Evolutionary conservation across 805 yeast species (phyloP).

Genomic region (Vanderwaltozyma yarrowii): DNA sequence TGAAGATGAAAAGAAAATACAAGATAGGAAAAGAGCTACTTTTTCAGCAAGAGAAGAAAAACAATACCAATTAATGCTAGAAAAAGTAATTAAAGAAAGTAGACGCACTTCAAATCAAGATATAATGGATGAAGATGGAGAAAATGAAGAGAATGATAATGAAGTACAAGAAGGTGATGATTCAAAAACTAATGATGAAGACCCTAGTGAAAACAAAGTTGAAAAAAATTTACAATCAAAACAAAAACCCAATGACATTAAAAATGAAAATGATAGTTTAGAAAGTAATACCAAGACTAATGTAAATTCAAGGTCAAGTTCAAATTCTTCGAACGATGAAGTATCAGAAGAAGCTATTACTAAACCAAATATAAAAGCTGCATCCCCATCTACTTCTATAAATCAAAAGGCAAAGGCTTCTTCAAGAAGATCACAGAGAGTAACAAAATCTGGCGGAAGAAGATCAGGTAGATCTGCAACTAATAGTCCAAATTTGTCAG

Average conservation of each 20-base stretch:
- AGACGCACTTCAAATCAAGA: constrained; percentile 28
- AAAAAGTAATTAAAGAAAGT: constrained; percentile 34
- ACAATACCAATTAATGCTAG: constrained; percentile 34
- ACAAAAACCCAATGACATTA: too few relatives aligned
- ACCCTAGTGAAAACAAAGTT: background rate
- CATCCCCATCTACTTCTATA: background rate
- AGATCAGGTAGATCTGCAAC: constrained; percentile 9
- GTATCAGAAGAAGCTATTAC: constrained; percentile 1
- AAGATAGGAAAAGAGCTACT: constrained; percentile 31
- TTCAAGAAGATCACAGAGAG: constrained; percentile 7
- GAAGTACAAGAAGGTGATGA: background rate
- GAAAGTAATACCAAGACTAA: background rate
- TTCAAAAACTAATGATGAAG: background rate
- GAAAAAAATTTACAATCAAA: background rate
- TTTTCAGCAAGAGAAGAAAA: constrained; percentile 34
- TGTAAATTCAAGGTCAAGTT: background rate
- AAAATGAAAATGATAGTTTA: too few relatives aligned
- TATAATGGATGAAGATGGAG: constrained; percentile 2
- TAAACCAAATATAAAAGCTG: background rate
- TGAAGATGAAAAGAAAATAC: constrained; percentile 14
- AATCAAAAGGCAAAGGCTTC: background rate
- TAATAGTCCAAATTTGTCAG: constrained; percentile 10
- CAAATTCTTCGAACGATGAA: background rate
- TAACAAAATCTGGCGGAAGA: constrained; percentile 7
- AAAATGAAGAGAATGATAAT: background rate